Conservation (phyloP, 2,329 filamentous ascomycete species). For the Diaporthe capsici region DNA sequence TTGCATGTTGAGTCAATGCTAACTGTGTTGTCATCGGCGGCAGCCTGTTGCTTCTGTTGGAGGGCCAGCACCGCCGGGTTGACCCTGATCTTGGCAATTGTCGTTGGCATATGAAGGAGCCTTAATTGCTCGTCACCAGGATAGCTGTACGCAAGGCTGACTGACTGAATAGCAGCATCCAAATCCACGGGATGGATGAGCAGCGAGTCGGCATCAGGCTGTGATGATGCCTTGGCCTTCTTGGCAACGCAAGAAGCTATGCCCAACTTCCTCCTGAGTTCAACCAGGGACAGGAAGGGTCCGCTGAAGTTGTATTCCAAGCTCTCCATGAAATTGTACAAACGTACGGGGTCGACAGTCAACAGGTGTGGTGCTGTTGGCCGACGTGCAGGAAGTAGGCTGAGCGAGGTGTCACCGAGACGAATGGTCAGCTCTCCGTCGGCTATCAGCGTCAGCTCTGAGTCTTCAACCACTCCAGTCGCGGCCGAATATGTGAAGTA, state of each 20-base stretch:
- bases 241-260: conserved; percentile 15
- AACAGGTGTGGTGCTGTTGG: conserved; percentile 7
- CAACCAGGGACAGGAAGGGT: conserved; percentile 13
- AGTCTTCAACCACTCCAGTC: background rate
- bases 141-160: conserved; percentile 33
- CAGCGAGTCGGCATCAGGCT: background rate
- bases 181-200: conserved; percentile 27
- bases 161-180: conserved; percentile 20
- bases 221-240: background rate
- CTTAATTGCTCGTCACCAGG: conserved; percentile 29
- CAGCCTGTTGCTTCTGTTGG: background rate
- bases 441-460: conserved; percentile 7
- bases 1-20: conserved; percentile 4
- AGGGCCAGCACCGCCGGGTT: conserved; percentile 22
- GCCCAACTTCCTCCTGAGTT: conserved; percentile 11
- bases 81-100: conserved; percentile 7
- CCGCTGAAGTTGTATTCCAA: conserved; percentile 39
- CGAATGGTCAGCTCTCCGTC: background rate
- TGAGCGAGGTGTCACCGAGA: background rate
- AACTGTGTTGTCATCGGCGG: background rate
- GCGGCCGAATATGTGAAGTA: conserved; percentile 7
- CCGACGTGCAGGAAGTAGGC: background rate
- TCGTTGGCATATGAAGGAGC: conserved; percentile 24
- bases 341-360: conserved; percentile 1
- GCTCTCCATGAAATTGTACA: conserved; percentile 35